phyloP scores from a whole-genome alignment of 208 protist genomes.

The Acanthamoeba divionensis region DNA sequence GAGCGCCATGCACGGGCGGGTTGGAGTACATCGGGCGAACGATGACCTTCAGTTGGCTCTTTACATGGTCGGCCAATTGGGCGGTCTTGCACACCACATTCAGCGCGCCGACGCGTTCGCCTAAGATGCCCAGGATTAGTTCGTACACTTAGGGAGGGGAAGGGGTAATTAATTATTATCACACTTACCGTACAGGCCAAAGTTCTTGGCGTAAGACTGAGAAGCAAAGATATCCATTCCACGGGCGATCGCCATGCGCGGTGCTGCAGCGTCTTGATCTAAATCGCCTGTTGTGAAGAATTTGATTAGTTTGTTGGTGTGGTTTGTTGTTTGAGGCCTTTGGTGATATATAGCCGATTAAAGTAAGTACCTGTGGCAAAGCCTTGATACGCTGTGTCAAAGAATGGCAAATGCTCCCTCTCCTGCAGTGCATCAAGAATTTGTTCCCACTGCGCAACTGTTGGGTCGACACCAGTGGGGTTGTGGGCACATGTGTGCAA shows the following conservation, averaged over 20 bases:
- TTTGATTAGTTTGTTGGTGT: background rate
- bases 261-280: background rate
- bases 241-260: conserved; percentile 13
- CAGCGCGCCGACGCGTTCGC: conserved; percentile 90
- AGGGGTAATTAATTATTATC: background rate
- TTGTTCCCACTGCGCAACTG: conserved; percentile 90
- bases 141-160: background rate
- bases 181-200: conserved; percentile 91
- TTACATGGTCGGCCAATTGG: conserved; percentile 77
- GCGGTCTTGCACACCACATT: conserved; percentile 79
- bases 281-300: conserved; percentile 84
- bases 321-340: conserved; percentile 80
- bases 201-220: conserved; percentile 97
- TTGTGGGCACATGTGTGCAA: conserved; percentile 98
- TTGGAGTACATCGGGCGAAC: conserved; percentile 93
- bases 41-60: conserved; percentile 89
- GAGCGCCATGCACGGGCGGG: conserved; percentile 93
- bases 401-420: conserved; percentile 89
- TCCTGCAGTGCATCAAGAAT: conserved; percentile 82
- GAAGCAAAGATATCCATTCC: conserved; percentile 71
- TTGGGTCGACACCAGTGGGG: conserved; percentile 97
- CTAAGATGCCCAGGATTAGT: background rate
- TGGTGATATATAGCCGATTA: conserved; percentile 85
- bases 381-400: conserved; percentile 90
- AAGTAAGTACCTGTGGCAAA: conserved; percentile 94